Conservation (phyloP, 768 basidiomycete genomes). For the Lactarius psammicola region DNA sequence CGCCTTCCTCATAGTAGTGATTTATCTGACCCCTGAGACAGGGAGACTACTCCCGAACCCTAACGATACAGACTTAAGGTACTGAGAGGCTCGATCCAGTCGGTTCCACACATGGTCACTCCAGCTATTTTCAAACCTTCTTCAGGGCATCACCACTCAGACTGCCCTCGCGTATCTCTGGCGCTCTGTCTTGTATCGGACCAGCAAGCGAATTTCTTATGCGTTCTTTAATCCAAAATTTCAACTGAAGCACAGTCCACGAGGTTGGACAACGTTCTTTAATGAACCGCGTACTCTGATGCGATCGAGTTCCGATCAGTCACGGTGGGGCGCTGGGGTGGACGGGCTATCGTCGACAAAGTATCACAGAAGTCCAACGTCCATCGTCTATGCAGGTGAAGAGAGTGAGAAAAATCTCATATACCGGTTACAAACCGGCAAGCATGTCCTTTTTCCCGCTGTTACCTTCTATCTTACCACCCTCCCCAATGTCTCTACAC, state of each 20-base stretch:
- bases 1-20: neutral
- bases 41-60: neutral
- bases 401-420: neutral
- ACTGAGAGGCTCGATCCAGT: too few relatives aligned
- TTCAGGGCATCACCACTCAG: neutral
- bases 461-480: conserved; percentile 34
- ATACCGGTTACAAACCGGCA: conserved; percentile 11
- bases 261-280: neutral
- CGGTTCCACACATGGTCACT: neutral
- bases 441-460: conserved; percentile 1
- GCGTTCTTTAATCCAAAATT: neutral
- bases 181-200: neutral
- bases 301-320: neutral
- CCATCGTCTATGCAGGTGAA: neutral
- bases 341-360: neutral
- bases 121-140: neutral
- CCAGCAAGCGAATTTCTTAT: neutral
- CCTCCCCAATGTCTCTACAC: conserved; percentile 55
- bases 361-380: neutral
- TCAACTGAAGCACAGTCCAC: neutral
- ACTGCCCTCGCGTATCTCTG: neutral
- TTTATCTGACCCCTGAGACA: neutral
- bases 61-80: neutral
- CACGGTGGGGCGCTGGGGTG: neutral
- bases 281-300: neutral